Evolutionary conservation across 768 basidiomycete species (phyloP).

Genomic region (Gymnopilus dilepis): DNA sequence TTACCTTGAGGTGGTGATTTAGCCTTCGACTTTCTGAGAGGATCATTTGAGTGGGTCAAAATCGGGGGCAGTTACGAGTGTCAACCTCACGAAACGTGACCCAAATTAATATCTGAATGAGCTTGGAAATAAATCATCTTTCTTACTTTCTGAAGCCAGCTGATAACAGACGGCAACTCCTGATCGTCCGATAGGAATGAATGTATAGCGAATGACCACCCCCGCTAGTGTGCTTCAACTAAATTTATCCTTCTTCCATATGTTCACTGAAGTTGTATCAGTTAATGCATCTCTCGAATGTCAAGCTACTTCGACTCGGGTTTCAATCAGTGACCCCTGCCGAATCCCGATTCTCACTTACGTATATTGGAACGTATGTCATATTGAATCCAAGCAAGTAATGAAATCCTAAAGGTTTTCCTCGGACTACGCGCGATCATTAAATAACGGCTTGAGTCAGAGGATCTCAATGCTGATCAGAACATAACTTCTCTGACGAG

Average conservation of each 20-base stretch:
- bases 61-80: not conserved
- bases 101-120: no score
- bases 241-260: not conserved
- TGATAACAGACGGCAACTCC: no score
- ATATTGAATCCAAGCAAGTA: not conserved
- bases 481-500: not conserved
- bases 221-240: no score
- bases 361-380: not conserved
- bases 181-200: no score
- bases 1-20: no score
- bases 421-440: conserved; percentile 7
- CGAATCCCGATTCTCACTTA: not conserved
- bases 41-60: not conserved
- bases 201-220: no score
- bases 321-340: not conserved
- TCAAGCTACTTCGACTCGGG: conserved; percentile 1
- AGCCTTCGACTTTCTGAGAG: no score
- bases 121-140: no score
- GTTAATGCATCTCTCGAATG: not conserved
- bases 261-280: conserved; percentile 1
- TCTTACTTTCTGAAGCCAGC: no score
- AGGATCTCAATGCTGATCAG: not conserved
- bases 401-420: not conserved
- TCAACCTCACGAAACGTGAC: no score
- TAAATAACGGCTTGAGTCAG: not conserved